Percentiles rank a stretch among this genome's conserved stretches.
Evolutionary conservation across 2,329 filamentous ascomycete species (phyloP).

Genomic region (Apiospora pterosperma): DNA sequence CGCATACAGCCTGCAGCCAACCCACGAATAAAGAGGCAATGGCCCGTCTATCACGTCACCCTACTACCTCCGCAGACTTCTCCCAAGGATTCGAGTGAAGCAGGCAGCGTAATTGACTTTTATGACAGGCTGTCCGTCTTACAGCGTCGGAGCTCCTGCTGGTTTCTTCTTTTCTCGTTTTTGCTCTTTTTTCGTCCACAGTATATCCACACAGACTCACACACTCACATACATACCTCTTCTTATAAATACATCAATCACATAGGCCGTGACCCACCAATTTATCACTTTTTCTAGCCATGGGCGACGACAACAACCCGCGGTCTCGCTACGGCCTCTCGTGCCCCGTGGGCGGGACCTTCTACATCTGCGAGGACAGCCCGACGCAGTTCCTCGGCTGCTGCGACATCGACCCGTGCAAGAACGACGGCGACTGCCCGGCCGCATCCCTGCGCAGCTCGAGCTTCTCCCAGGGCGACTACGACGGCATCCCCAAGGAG

Average conservation of each 20-base stretch:
- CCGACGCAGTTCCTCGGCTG: conserved; percentile 17
- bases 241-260: neutral
- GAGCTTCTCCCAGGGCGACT: conserved; percentile 10
- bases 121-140: neutral
- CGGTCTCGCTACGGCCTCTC: conserved; percentile 10
- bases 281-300: neutral
- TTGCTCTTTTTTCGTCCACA: neutral
- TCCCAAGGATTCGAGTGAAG: neutral
- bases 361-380: conserved; percentile 18
- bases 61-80: neutral
- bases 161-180: neutral
- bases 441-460: conserved; percentile 7
- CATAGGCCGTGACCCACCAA: neutral
- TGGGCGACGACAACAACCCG: neutral
- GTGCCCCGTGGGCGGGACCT: conserved; percentile 15
- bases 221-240: neutral
- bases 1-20: neutral
- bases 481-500: conserved; percentile 12
- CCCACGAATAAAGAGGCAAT: neutral
- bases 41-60: neutral
- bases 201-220: neutral
- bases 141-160: neutral
- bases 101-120: neutral
- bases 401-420: conserved; percentile 18
- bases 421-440: conserved; percentile 11